These are phyloP conservation scores for Ambrosiella beaveri DNA, from an alignment of 2,329 filamentous ascomycete species.

Conservation along the genomic window DNA sequence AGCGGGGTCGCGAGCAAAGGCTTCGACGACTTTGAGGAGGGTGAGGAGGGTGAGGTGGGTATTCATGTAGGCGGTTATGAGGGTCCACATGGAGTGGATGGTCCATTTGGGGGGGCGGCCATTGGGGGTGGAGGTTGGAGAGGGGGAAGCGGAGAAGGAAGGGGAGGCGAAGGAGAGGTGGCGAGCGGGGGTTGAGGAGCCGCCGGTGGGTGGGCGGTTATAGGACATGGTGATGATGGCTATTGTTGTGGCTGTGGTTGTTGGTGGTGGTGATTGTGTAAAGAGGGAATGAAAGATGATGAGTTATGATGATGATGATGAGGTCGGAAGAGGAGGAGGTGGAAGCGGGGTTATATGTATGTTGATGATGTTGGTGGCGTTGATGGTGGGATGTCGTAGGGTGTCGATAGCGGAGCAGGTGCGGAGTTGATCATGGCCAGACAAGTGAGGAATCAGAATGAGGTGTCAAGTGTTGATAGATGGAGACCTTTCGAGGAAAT, in stretches of 20 bases:
- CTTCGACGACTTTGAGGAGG: conserved; percentile 11
- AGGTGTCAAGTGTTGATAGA: too few relatives aligned
- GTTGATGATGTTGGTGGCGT: too few relatives aligned
- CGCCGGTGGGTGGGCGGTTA: not conserved
- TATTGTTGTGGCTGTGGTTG: not conserved
- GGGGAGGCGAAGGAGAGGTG: not conserved
- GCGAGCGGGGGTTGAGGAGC: not conserved
- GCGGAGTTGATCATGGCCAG: too few relatives aligned
- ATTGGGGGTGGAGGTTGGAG: conserved; percentile 19
- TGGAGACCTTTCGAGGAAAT: too few relatives aligned
- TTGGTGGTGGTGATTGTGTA: not conserved
- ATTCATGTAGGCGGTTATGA: conserved; percentile 39
- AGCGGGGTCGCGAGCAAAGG: conserved; percentile 9
- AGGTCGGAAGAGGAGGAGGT: too few relatives aligned
- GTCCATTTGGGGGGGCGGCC: conserved; percentile 42
- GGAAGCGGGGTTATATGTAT: too few relatives aligned
- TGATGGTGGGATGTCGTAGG: too few relatives aligned
- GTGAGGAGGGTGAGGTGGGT: conserved; percentile 30
- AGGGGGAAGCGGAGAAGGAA: conserved; percentile 4
- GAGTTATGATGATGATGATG: too few relatives aligned
- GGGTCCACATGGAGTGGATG: conserved; percentile 31
- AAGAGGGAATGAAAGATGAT: not conserved
- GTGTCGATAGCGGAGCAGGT: too few relatives aligned
- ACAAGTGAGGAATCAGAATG: too few relatives aligned
- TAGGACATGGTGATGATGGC: not conserved